Conservation (phyloP, 2,329 filamentous ascomycete species). For the Paecilomyces fulvus region DNA sequence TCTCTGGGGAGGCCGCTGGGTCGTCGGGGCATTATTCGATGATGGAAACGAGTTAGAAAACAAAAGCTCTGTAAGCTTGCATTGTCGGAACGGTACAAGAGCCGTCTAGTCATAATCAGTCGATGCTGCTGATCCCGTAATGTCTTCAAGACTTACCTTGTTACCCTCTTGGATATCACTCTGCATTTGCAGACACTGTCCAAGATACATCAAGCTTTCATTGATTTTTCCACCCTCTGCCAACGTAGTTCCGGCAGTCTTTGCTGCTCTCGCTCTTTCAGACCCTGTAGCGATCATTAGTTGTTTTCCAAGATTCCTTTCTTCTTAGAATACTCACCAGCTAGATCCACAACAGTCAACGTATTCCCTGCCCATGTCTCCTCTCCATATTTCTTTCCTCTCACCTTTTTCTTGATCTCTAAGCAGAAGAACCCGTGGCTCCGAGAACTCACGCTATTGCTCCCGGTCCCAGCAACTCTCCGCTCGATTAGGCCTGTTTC, state of each 20-base stretch:
- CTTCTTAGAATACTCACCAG: constrained; percentile 46
- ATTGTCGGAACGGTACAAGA: constrained; percentile 71
- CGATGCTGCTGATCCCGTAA: constrained; percentile 1
- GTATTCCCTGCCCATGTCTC: constrained; percentile 66
- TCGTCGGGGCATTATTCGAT: constrained; percentile 38
- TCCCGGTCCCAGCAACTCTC: constrained; percentile 79
- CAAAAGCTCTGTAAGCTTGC: constrained; percentile 74
- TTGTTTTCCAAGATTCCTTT: constrained; percentile 5
- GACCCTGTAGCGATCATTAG: constrained; percentile 46
- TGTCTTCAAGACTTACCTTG: constrained; percentile 48
- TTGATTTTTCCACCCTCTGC: constrained; percentile 98
- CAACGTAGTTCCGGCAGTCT: constrained; percentile 85
- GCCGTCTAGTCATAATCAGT: constrained; percentile 48
- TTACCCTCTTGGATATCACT: constrained; percentile 65
- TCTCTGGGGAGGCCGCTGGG: constrained; percentile 63
- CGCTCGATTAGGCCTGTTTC: constrained; percentile 84
- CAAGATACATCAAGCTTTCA: constrained; percentile 95
- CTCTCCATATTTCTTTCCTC: constrained; percentile 42
- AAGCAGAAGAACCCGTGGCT: constrained; percentile 96
- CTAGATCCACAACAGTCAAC: constrained; percentile 83
- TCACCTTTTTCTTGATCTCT: constrained; percentile 75
- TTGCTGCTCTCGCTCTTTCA: constrained; percentile 84
- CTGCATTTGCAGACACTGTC: constrained; percentile 93
- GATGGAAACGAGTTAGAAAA: constrained; percentile 85
- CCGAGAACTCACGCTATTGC: constrained; percentile 84